These are phyloP conservation scores for Cokeromyces recurvatus DNA, from an alignment of 371 early-diverging fungal genomes.

Conservation along the genomic window DNA sequence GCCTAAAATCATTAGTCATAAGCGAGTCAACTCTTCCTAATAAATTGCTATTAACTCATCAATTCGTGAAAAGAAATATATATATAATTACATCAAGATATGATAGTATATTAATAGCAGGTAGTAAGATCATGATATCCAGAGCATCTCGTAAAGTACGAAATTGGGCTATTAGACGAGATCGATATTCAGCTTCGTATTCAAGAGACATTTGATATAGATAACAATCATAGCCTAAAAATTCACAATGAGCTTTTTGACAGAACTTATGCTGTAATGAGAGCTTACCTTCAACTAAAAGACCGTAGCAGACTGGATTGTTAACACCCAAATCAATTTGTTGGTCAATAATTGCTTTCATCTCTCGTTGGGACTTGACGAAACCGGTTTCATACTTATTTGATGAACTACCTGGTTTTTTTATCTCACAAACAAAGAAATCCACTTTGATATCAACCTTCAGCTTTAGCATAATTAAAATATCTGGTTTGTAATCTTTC, in stretches of 20 bases:
- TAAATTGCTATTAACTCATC: constrained; percentile 6
- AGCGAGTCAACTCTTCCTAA: constrained; percentile 7
- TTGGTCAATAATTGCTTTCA: constrained; percentile 3
- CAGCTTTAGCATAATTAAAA: constrained; percentile 5
- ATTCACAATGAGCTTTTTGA: constrained; percentile 5
- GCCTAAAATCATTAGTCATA: background rate
- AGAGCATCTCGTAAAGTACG: constrained; percentile 6
- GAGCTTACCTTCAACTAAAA: constrained; percentile 4
- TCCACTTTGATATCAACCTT: constrained; percentile 1
- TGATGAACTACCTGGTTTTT: constrained; percentile 1
- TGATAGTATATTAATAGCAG: constrained; percentile 5
- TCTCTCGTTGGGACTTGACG: constrained; percentile 1
- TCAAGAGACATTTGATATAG: constrained; percentile 4
- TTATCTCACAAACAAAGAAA: too few species aligned
- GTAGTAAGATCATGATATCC: constrained; percentile 2
- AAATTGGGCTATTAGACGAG: constrained; percentile 8
- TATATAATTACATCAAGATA: constrained; percentile 8
- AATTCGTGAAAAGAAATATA: constrained; percentile 6
- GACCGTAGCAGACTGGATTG: background rate
- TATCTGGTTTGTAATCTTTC: too few species aligned
- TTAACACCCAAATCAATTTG: constrained; percentile 4
- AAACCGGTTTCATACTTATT: constrained; percentile 2
- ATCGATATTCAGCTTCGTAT: constrained; percentile 5
- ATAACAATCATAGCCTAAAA: constrained; percentile 9
- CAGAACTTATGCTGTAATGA: constrained; percentile 6